These are phyloP conservation scores for Lanmaoa pseudosensibilis DNA, from an alignment of 768 basidiomycete species.

Conservation along the genomic window DNA sequence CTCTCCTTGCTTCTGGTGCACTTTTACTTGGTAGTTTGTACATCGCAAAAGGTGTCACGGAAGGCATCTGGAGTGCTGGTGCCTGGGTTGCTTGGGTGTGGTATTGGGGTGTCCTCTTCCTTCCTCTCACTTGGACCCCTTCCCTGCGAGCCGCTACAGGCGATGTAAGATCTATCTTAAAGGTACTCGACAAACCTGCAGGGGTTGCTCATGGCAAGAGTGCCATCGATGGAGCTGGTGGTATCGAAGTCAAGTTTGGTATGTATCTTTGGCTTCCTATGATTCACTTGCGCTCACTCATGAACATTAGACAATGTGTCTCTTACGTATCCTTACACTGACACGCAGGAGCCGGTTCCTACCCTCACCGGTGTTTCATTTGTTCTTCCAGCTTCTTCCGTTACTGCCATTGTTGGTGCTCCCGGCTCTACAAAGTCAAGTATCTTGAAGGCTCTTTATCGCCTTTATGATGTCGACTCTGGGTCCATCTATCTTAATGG, in stretches of 20 bases:
- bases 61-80: constrained; percentile 30
- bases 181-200: constrained; percentile 75
- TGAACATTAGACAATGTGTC: constrained; percentile 65
- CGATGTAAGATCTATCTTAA: constrained; percentile 75
- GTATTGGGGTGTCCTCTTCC: constrained; percentile 30
- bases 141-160: constrained; percentile 75
- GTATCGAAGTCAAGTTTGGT: constrained; percentile 90
- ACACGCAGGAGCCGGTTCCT: constrained; percentile 52
- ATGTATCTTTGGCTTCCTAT: constrained; percentile 19
- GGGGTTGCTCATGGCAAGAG: constrained; percentile 85
- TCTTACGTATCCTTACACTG: constrained; percentile 68
- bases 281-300: not conserved
- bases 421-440: constrained; percentile 83
- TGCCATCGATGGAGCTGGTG: constrained; percentile 64
- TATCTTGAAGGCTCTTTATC: constrained; percentile 81
- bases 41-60: constrained; percentile 29
- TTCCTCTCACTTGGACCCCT: constrained; percentile 35
- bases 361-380: constrained; percentile 82
- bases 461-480: constrained; percentile 89
- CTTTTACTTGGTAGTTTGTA: constrained; percentile 64
- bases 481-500: constrained; percentile 82
- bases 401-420: constrained; percentile 88
- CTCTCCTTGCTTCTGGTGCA: constrained; percentile 78
- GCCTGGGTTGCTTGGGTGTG: constrained; percentile 32
- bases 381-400: constrained; percentile 81